Conservation (phyloP, 1,284 basidiomycete genomes). For the Mycosarcoma maydis region DNA sequence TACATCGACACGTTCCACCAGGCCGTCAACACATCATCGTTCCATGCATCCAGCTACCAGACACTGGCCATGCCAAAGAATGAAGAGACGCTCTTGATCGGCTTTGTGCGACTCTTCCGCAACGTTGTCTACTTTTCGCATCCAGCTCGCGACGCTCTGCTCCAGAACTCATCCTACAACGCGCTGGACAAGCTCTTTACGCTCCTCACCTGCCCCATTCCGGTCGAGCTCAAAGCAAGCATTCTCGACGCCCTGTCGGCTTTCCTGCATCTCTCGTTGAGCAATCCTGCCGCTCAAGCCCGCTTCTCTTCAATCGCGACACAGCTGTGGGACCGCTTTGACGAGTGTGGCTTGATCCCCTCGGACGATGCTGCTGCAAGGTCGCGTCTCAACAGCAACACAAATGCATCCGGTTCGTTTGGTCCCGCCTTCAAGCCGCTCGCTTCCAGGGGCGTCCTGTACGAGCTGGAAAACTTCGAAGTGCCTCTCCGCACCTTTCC, state of each 20-base stretch:
- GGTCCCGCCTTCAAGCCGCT: conserved; percentile 38
- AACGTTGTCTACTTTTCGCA: conserved; percentile 82
- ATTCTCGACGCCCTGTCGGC: conserved; percentile 84
- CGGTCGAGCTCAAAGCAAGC: conserved; percentile 89
- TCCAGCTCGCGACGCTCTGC: conserved; percentile 80
- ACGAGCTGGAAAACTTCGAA: conserved; percentile 86
- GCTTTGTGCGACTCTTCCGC: conserved; percentile 82
- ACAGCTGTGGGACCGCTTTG: conserved; percentile 83
- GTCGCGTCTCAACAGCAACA: conserved; percentile 6
- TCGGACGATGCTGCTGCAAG: conserved; percentile 24
- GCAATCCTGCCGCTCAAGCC: conserved; percentile 18
- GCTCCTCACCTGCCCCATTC: conserved; percentile 68
- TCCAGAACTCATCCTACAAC: conserved; percentile 75
- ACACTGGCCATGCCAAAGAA: conserved; percentile 73
- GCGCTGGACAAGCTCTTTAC: conserved; percentile 79
- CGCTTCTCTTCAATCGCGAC: conserved; percentile 74
- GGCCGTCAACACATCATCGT: conserved; percentile 33
- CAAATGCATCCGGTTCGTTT: conserved; percentile 8
- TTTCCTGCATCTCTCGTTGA: conserved; percentile 70
- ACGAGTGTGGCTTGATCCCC: conserved; percentile 69
- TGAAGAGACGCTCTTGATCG: conserved; percentile 80
- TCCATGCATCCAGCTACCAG: conserved; percentile 42
- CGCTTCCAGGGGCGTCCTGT: conserved; percentile 54
- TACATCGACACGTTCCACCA: conserved; percentile 61
- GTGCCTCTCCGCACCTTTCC: conserved; percentile 81